phyloP scores from a whole-genome alignment of 208 protist species.

The Blastocrithidia nonstop region DNA sequence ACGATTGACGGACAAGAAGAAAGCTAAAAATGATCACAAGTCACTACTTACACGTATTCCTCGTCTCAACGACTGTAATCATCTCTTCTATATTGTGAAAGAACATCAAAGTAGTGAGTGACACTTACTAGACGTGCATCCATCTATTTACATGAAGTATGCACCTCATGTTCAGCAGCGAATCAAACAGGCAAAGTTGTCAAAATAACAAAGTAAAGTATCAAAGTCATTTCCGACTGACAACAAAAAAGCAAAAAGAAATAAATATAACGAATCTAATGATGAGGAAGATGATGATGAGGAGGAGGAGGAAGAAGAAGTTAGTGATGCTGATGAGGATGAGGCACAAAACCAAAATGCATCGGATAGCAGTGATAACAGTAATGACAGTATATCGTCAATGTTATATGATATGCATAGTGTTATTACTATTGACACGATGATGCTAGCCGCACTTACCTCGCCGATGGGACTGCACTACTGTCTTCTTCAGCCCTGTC shows the following conservation, averaged over 20 bases:
- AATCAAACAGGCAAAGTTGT: too few species aligned
- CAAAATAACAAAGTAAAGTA: too few species aligned
- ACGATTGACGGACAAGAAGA: too few species aligned
- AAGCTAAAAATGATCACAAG: too few species aligned
- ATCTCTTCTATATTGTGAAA: too few species aligned
- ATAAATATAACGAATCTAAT: constrained; percentile 7
- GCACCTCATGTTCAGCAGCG: too few species aligned
- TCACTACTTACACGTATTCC: too few species aligned
- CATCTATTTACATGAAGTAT: too few species aligned
- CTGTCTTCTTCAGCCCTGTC: constrained; percentile 30
- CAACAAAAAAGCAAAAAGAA: constrained; percentile 7
- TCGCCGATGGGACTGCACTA: constrained; percentile 38
- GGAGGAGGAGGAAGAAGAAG: constrained; percentile 8
- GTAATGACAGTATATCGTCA: constrained; percentile 4
- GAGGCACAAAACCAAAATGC: neutral
- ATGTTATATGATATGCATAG: constrained; percentile 18
- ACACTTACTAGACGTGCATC: too few species aligned
- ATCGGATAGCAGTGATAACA: constrained; percentile 3
- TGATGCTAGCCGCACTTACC: constrained; percentile 47
- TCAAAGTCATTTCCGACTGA: too few species aligned
- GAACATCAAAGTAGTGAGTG: too few species aligned
- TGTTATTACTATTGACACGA: constrained; percentile 30
- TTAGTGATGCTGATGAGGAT: constrained; percentile 1
- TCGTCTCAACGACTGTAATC: too few species aligned
- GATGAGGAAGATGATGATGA: constrained; percentile 10